Percentiles rank a stretch among this genome's conserved stretches.
Conservation (phyloP, 2,329 filamentous ascomycete genomes). For the Monosporascus sp. region DNA sequence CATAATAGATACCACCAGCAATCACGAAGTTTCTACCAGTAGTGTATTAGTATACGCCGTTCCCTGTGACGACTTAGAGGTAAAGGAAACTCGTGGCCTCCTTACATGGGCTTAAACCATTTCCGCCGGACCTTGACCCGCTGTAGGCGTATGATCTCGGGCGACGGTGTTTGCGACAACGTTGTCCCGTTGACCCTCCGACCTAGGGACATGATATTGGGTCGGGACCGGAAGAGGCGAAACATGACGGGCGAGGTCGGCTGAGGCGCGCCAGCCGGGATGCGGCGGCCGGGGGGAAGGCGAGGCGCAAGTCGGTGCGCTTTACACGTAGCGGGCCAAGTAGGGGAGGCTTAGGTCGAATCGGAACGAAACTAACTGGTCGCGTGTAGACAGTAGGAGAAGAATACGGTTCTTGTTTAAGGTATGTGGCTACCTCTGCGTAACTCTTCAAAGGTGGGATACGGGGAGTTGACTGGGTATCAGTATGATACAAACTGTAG, state of each 20-base stretch:
- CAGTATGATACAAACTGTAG: no score
- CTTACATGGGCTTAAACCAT: conserved; percentile 20
- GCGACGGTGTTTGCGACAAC: conserved; percentile 4
- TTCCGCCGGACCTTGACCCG: conserved; percentile 21
- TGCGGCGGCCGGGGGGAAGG: conserved; percentile 17
- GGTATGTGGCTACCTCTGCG: no score
- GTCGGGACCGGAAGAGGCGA: conserved; percentile 20
- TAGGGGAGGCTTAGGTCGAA: no score
- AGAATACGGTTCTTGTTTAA: no score
- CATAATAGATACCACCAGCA: conserved; percentile 26
- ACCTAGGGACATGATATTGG: conserved; percentile 14
- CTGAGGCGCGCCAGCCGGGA: conserved; percentile 16
- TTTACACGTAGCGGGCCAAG: no score
- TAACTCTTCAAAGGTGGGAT: no score
- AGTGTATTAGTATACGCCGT: conserved; percentile 1
- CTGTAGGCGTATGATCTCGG: conserved; percentile 20
- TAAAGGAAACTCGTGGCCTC: not conserved
- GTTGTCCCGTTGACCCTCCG: conserved; percentile 5
- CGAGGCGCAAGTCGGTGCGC: not conserved
- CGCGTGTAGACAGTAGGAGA: no score
- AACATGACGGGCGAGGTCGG: conserved; percentile 17
- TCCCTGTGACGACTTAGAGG: not conserved
- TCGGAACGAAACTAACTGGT: no score
- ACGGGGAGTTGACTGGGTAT: no score
- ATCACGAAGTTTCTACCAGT: conserved; percentile 20